Percentiles rank a stretch among this genome's conserved stretches.
Evolutionary conservation across 768 basidiomycete genomes (phyloP).

Genomic region (Termitomyces sp.): DNA sequence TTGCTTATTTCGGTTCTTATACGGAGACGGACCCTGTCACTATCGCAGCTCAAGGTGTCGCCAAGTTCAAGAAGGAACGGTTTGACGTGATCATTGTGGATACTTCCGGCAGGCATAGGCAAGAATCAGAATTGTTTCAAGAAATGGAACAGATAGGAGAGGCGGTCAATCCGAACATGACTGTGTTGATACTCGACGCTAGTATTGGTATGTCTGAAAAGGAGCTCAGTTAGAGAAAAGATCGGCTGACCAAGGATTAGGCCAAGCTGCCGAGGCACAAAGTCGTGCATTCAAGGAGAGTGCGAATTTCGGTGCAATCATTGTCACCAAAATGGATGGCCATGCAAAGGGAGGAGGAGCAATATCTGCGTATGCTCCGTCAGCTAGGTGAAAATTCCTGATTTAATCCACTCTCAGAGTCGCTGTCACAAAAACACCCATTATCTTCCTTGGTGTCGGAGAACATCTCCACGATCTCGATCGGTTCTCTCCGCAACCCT

Average conservation of each 20-base stretch:
- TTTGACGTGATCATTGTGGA: slow-evolving; percentile 99
- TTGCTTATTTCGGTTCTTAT: slow-evolving; percentile 98
- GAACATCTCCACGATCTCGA: slow-evolving; percentile 98
- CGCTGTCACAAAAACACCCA: slow-evolving; percentile 97
- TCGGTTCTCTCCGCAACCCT: slow-evolving; percentile 92
- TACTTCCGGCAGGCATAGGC: slow-evolving; percentile 95
- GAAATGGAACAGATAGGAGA: slow-evolving; percentile 98
- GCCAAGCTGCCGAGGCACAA: slow-evolving; percentile 97
- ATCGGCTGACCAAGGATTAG: slow-evolving; percentile 33
- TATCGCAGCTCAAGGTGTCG: slow-evolving; percentile 91
- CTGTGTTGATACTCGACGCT: slow-evolving; percentile 91
- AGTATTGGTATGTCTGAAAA: slow-evolving; percentile 71
- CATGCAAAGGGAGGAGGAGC: slow-evolving; percentile 99
- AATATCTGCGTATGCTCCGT: slow-evolving; percentile 87
- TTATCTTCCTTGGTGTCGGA: slow-evolving; percentile 97
- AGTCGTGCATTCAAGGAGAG: slow-evolving; percentile 97
- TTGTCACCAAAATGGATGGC: slow-evolving; percentile 99
- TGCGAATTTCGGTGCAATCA: slow-evolving; percentile 96
- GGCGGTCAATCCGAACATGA: slow-evolving; percentile 96
- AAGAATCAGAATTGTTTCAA: slow-evolving; percentile 93
- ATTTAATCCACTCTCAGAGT: slow-evolving; percentile 51
- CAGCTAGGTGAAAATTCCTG: not conserved
- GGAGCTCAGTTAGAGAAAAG: not conserved
- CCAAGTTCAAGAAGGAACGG: slow-evolving; percentile 96
- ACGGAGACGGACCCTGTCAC: slow-evolving; percentile 98